These are phyloP conservation scores for Kluyveromyces wickerhamii DNA, from an alignment of 805 yeast species.

Conservation along the genomic window DNA sequence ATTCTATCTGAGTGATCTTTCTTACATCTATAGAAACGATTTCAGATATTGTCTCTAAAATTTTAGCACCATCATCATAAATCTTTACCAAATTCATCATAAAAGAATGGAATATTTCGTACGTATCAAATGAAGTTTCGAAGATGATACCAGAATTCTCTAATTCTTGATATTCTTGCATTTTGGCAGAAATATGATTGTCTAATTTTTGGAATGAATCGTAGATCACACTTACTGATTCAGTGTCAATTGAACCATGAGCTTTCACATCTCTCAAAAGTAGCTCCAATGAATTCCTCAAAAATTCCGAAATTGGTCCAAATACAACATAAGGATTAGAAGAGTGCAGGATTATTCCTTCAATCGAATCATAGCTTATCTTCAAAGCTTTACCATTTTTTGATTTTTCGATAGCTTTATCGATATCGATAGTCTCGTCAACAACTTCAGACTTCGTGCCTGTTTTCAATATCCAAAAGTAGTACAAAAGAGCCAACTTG, in stretches of 20 bases:
- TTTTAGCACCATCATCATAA: too few relatives aligned
- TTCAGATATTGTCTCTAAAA: conserved; percentile 1
- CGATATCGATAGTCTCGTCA: not conserved
- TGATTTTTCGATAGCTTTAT: not conserved
- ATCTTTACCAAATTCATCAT: too few relatives aligned
- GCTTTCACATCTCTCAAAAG: not conserved
- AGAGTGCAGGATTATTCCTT: not conserved
- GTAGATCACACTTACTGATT: not conserved
- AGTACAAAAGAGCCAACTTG: not conserved
- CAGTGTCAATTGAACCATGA: not conserved
- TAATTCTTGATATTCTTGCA: not conserved
- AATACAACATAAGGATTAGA: conserved; percentile 1
- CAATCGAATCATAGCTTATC: not conserved
- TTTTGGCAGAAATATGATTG: not conserved
- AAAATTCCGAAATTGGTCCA: conserved; percentile 1
- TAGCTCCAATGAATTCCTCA: conserved; percentile 5
- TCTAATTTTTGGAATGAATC: conserved; percentile 1
- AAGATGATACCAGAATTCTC: too few relatives aligned
- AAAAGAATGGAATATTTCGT: too few relatives aligned
- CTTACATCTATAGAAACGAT: not conserved
- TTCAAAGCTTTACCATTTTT: not conserved
- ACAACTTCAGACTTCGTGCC: not conserved
- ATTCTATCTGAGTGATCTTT: not conserved
- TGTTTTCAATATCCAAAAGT: not conserved
- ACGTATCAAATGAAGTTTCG: too few relatives aligned